These are phyloP conservation scores for Asterophora parasitica DNA, from an alignment of 768 basidiomycete species.

Conservation along the genomic window DNA sequence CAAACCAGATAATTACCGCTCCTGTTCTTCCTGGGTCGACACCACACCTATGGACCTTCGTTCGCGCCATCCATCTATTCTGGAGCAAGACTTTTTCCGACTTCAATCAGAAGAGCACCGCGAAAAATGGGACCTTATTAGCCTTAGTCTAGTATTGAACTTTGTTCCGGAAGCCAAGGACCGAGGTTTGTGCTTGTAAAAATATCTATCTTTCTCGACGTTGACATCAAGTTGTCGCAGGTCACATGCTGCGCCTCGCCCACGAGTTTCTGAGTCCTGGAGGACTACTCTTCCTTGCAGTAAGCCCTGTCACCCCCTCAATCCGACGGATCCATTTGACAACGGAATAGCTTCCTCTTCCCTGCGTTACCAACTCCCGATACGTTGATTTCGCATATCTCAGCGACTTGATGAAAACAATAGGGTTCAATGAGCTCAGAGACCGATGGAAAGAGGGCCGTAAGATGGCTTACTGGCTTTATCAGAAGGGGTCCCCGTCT, in stretches of 20 bases:
- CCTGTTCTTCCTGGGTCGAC: conserved; percentile 67
- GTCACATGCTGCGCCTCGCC: conserved; percentile 65
- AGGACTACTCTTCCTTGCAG: conserved; percentile 69
- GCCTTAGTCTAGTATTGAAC: conserved; percentile 86
- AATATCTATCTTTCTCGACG: background rate
- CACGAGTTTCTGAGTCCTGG: conserved; percentile 47
- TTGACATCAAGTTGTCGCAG: conserved; percentile 30
- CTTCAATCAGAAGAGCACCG: conserved; percentile 48
- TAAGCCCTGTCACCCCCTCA: conserved; percentile 29
- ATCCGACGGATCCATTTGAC: background rate
- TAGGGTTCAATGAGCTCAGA: conserved; percentile 62
- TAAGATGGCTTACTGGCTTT: conserved; percentile 89
- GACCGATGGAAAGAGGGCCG: conserved; percentile 62
- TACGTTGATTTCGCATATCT: conserved; percentile 67
- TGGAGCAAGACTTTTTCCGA: conserved; percentile 81
- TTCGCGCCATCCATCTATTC: conserved; percentile 75
- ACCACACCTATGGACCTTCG: conserved; percentile 77
- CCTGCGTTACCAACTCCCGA: conserved; percentile 83
- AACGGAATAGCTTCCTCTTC: conserved; percentile 64
- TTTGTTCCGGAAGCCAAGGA: conserved; percentile 74
- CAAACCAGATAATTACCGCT: conserved; percentile 73
- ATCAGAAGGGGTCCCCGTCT: conserved; percentile 36
- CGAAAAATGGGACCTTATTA: conserved; percentile 71
- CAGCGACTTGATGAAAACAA: conserved; percentile 45
- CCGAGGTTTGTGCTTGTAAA: conserved; percentile 50